These are phyloP conservation scores for Secale cereale DNA, from an alignment of 176 grass and related monocot genomes.

Conservation along the genomic window DNA sequence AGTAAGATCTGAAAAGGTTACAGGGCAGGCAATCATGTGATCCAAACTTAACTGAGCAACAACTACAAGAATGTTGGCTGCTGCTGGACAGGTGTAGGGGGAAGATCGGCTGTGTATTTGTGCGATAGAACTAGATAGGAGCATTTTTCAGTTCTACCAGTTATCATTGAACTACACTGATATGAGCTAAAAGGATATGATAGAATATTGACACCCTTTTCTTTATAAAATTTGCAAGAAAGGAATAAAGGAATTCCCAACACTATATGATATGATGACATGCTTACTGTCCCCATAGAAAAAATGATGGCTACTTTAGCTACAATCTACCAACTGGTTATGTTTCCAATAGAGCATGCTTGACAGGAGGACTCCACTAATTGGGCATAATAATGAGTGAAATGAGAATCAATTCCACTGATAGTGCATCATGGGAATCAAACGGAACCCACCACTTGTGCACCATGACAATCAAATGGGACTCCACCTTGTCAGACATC, in stretches of 20 bases:
- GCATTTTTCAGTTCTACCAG: neutral
- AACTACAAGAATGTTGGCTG: neutral
- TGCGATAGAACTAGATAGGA: neutral
- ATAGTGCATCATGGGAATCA: neutral
- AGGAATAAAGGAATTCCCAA: slow-evolving; percentile 31
- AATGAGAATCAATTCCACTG: neutral
- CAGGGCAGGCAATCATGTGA: neutral
- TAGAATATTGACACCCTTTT: neutral
- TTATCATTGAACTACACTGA: neutral
- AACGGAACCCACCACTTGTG: neutral
- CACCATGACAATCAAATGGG: neutral
- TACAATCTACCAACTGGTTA: neutral
- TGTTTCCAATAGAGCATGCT: neutral
- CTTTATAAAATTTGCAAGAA: slow-evolving; percentile 15
- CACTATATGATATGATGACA: neutral
- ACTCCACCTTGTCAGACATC: neutral
- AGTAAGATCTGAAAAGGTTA: too few relatives aligned
- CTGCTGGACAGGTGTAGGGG: neutral
- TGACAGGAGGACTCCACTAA: neutral
- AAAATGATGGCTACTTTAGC: neutral
- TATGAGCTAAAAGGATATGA: neutral
- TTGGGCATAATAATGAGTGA: neutral
- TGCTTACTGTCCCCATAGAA: neutral
- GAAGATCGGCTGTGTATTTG: neutral
- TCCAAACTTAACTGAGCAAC: neutral